Conservation (phyloP, 2,329 filamentous ascomycete species). For the Catunica adiposa region DNA sequence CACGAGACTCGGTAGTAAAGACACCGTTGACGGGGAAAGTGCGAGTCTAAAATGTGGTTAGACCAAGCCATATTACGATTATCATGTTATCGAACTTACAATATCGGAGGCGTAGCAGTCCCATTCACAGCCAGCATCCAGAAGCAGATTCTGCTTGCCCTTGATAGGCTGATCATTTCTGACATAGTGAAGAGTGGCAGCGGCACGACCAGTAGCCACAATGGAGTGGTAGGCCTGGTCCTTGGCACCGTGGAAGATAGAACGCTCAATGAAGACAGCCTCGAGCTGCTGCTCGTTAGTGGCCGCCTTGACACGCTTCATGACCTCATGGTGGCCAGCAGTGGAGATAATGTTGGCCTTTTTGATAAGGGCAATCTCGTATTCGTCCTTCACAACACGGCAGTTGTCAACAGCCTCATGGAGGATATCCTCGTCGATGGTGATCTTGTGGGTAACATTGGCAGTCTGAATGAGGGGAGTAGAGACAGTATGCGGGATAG, state of each 20-base stretch:
- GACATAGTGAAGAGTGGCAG: conserved; percentile 76
- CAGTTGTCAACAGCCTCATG: conserved; percentile 51
- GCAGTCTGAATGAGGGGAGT: conserved; percentile 53
- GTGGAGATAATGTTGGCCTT: conserved; percentile 56
- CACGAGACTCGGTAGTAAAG: conserved; percentile 51
- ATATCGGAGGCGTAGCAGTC: conserved; percentile 55
- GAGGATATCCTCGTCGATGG: conserved; percentile 34
- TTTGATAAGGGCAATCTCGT: conserved; percentile 55
- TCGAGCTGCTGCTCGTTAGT: conserved; percentile 71
- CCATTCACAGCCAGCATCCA: conserved; percentile 73
- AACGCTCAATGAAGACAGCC: conserved; percentile 60
- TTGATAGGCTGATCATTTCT: conserved; percentile 55
- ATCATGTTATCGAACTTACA: conserved; percentile 24
- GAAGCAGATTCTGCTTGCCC: conserved; percentile 60
- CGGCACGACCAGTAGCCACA: conserved; percentile 62
- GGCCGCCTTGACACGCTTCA: conserved; percentile 44
- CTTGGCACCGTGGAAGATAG: conserved; percentile 56
- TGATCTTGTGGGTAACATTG: conserved; percentile 47
- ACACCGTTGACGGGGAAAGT: conserved; percentile 67
- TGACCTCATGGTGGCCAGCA: conserved; percentile 47
- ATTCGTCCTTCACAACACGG: conserved; percentile 57
- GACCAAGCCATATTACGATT: background rate
- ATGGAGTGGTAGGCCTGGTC: conserved; percentile 83
- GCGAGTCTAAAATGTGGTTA: conserved; percentile 43
- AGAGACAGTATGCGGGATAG: conserved; percentile 64